Base-by-base conservation (phyloP, 805 yeast species). In the Wickerhamomyces chaumierensis region DNA sequence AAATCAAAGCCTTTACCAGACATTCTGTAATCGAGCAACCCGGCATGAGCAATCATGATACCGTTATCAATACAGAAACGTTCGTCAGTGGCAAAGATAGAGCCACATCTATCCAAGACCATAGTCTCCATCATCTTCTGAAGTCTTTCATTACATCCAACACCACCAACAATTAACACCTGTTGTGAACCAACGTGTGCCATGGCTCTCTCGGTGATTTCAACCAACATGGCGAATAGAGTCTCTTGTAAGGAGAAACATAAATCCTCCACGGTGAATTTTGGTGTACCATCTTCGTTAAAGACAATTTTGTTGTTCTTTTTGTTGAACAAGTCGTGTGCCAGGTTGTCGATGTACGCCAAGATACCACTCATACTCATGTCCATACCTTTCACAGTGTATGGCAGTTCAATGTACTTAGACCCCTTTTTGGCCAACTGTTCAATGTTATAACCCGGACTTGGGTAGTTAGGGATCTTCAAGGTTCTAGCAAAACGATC, bases 371-470 rank as follows among this genome's bases (percentile, higher is more conserved):
- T 82, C 95, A 92, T 85, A 36, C 95, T 83, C 41, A 92, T 54
- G 58, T 92, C 99, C 99, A 92, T 92, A 3, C 99, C 99, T 58
- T 92, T 92, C 14, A 92, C 98, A 0, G 98, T 90, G 55, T 92
- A 92, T 0, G 99, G 98, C 32, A 92, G 63, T 35, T 75, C 79
- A 2, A 90, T 83, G 47, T 65, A 74, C 38, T 66, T 57, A 15
- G 48, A 49, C 15, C 80, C 78, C 43, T 71, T 68, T 48, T 78
- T 84, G 15, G 98, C 97, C 63, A 92, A 55, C 54, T 85, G 95
- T 61, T 92, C 98, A 47, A 92, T 92, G 55, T 92, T 92, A 61
- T 86, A 92, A 2, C 99, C 99, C 0, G 99, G 99, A 13, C 92
- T 84, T 3, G 99, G 99, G 36, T 79, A 83, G 57, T 92, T 92